phyloP scores from a whole-genome alignment of 2,329 filamentous ascomycete species.

The Cladosporium cucumerinum region DNA sequence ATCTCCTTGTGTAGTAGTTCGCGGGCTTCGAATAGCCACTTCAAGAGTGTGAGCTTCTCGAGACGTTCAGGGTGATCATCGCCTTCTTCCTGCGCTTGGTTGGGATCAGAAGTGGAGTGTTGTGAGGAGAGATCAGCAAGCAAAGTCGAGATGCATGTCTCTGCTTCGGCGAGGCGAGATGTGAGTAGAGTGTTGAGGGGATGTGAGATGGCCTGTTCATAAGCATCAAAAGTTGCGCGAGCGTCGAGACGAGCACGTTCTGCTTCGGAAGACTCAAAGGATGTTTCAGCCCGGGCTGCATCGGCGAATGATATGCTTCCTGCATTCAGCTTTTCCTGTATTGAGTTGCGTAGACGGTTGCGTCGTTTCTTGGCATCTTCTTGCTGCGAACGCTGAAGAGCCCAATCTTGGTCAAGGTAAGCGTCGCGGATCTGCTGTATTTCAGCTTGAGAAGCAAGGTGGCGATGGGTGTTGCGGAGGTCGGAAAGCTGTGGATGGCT shows the following conservation, averaged over 20 bases:
- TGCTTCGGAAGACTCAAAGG: conserved; percentile 68
- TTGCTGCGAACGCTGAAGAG: conserved; percentile 46
- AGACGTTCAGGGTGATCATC: conserved; percentile 91
- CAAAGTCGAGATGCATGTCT: conserved; percentile 73
- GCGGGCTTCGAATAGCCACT: conserved; percentile 95
- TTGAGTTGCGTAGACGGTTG: conserved; percentile 41
- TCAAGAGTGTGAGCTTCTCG: conserved; percentile 89
- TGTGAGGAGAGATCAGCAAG: conserved; percentile 70
- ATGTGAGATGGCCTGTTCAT: conserved; percentile 77
- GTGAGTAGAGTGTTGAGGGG: conserved; percentile 79
- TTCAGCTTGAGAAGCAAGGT: conserved; percentile 67
- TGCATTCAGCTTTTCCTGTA: conserved; percentile 73
- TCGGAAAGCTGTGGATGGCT: conserved; percentile 84
- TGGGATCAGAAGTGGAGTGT: conserved; percentile 65
- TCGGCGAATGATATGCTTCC: conserved; percentile 80
- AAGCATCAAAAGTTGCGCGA: conserved; percentile 78
- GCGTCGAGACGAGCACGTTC: conserved; percentile 67
- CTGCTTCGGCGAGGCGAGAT: conserved; percentile 69
- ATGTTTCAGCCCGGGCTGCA: conserved; percentile 71
- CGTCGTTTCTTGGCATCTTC: conserved; percentile 31
- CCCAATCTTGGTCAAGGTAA: conserved; percentile 31
- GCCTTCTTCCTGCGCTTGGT: conserved; percentile 88
- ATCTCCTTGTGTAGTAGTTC: conserved; percentile 81
- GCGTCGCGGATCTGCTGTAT: conserved; percentile 55
- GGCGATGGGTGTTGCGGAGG: conserved; percentile 70